A percentile compares a stretch with the other conserved stretches of the same genome.
phyloP scores from a whole-genome alignment of 2,329 filamentous ascomycete species.

The Aspergillus sp. region DNA sequence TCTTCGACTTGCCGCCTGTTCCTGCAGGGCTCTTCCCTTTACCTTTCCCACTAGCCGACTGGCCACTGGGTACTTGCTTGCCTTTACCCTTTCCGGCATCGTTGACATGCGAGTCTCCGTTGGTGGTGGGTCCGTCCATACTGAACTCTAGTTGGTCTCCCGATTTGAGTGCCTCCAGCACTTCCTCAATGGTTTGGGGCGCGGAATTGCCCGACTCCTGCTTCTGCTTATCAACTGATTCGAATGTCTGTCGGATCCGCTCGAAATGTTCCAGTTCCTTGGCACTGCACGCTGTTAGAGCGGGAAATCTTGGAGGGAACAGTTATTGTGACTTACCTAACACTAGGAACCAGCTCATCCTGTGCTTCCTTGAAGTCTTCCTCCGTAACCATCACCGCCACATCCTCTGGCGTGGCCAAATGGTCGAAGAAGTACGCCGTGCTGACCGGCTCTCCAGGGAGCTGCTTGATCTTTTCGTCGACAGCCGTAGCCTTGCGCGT shows the following conservation, averaged over 20 bases:
- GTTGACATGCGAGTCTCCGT: conserved; percentile 27
- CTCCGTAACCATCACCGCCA: conserved; percentile 84
- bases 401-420: conserved; percentile 76
- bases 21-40: conserved; percentile 21
- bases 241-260: conserved; percentile 77
- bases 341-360: conserved; percentile 84
- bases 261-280: conserved; percentile 94
- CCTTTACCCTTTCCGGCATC: conserved; percentile 36
- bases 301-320: background rate
- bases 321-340: conserved; percentile 51
- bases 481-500: conserved; percentile 84
- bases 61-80: conserved; percentile 35
- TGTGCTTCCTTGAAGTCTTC: conserved; percentile 83
- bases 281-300: conserved; percentile 57
- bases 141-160: conserved; percentile 24
- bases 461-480: conserved; percentile 74
- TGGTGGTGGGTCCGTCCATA: conserved; percentile 27
- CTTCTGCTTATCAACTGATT: conserved; percentile 57
- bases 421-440: conserved; percentile 98
- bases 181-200: conserved; percentile 41
- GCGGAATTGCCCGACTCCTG: conserved; percentile 30
- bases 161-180: conserved; percentile 38
- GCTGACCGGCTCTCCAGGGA: conserved; percentile 64
- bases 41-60: conserved; percentile 33
- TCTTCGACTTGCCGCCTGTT: conserved; percentile 40